Conservation (phyloP, 2,329 filamentous ascomycete species). For the Zymoseptoria passerinii region DNA sequence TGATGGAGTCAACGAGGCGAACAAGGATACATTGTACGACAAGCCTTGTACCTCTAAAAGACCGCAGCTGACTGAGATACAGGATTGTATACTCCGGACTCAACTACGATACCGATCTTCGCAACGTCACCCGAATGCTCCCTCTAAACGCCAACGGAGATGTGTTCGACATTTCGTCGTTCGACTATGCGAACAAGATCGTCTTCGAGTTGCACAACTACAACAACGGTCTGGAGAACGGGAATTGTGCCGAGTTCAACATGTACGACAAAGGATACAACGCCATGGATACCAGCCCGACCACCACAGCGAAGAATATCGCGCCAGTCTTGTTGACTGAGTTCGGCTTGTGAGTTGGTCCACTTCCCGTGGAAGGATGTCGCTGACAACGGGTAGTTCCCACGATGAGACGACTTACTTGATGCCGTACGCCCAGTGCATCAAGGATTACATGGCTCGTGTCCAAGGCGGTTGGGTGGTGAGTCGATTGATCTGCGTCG, state of each 20-base stretch:
- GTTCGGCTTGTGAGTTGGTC: constrained; percentile 41
- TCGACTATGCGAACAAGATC: constrained; percentile 40
- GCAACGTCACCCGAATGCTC: constrained; percentile 29
- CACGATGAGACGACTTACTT: constrained; percentile 42
- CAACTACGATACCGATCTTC: constrained; percentile 48
- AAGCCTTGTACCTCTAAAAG: not conserved
- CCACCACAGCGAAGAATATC: constrained; percentile 5
- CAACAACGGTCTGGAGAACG: constrained; percentile 32
- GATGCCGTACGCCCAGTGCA: constrained; percentile 45
- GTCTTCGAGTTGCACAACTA: constrained; percentile 57
- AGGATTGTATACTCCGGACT: constrained; percentile 51
- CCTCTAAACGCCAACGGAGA: constrained; percentile 38
- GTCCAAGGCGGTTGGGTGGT: constrained; percentile 29
- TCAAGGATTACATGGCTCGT: constrained; percentile 42
- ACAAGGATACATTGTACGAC: constrained; percentile 40
- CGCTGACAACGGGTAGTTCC: constrained; percentile 2
- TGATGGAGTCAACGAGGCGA: constrained; percentile 43
- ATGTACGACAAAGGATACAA: constrained; percentile 47
- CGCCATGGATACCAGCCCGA: constrained; percentile 36
- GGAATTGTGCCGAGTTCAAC: constrained; percentile 35
- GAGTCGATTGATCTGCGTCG: not conserved
- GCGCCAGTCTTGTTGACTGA: constrained; percentile 47
- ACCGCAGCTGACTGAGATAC: not conserved
- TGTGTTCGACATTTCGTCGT: constrained; percentile 40
- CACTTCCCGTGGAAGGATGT: too few species aligned